A percentile compares a stretch with the other conserved stretches of the same genome.
Conservation (phyloP, 140 eudicot species). For the Bidens hawaiensis region DNA sequence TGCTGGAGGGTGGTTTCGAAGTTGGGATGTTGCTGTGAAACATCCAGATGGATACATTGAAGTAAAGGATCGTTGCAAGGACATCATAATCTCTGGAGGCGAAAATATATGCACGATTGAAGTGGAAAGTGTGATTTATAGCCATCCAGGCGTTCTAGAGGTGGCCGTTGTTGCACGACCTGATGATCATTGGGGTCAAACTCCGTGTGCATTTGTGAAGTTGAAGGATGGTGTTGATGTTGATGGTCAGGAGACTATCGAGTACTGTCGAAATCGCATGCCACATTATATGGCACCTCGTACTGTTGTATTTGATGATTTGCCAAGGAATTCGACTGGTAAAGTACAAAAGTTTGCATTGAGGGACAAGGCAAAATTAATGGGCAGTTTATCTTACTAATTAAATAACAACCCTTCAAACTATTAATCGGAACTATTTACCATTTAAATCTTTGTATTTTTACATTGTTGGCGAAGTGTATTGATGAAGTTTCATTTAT, state of each 20-base stretch:
- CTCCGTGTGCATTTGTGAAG: slow-evolving; percentile 46
- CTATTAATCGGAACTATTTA: too few species aligned
- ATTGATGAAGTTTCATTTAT: too few species aligned
- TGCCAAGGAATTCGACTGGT: slow-evolving; percentile 38
- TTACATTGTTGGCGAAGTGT: too few species aligned
- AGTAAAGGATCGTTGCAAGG: slow-evolving; percentile 40
- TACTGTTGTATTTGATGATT: slow-evolving; percentile 29
- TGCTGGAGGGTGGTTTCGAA: slow-evolving; percentile 38
- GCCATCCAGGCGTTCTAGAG: slow-evolving; percentile 32
- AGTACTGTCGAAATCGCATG: slow-evolving; percentile 32
- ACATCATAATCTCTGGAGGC: slow-evolving; percentile 41
- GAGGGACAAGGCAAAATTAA: slow-evolving; percentile 36
- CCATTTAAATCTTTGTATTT: background rate
- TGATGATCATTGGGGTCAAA: slow-evolving; percentile 42
- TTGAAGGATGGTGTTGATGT: slow-evolving; percentile 27
- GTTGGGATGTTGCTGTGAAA: slow-evolving; percentile 34
- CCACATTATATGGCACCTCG: slow-evolving; percentile 43
- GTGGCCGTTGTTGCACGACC: slow-evolving; percentile 48
- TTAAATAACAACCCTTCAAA: background rate
- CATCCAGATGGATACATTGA: slow-evolving; percentile 40
- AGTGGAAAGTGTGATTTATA: slow-evolving; percentile 35
- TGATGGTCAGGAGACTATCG: slow-evolving; percentile 22
- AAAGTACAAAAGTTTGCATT: slow-evolving; percentile 34
- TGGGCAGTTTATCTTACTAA: slow-evolving; percentile 22
- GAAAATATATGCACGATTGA: slow-evolving; percentile 41